These are phyloP conservation scores for Fennellomyces sp. DNA, from an alignment of 371 early-diverging fungal species.

Conservation along the genomic window DNA sequence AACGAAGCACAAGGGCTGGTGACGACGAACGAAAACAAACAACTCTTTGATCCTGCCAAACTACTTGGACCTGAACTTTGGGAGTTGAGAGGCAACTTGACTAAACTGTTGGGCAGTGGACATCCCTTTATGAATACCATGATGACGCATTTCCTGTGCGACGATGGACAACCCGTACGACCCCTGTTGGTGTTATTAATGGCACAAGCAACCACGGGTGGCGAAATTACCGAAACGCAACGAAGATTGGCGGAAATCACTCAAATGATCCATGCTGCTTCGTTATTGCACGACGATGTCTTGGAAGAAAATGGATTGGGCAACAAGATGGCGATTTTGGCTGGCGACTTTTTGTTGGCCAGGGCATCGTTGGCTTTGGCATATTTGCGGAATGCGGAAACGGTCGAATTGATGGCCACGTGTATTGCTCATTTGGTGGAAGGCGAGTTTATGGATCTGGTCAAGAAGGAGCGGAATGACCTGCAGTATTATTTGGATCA, in stretches of 20 bases:
- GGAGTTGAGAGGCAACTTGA: conserved; percentile 84
- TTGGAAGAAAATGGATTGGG: conserved; percentile 84
- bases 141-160: conserved; percentile 84
- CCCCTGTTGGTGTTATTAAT: conserved; percentile 90
- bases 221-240: conserved; percentile 81
- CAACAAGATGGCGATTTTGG: conserved; percentile 95
- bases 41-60: conserved; percentile 58
- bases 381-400: conserved; percentile 82
- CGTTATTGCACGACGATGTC: conserved; percentile 95
- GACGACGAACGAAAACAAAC: conserved; percentile 18
- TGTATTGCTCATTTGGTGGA: conserved; percentile 93
- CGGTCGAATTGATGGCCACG: conserved; percentile 92
- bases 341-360: conserved; percentile 93
- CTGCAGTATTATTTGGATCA: conserved; percentile 87
- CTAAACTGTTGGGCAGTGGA: conserved; percentile 74
- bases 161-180: conserved; percentile 89
- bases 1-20: conserved; percentile 54
- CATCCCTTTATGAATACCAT: conserved; percentile 89
- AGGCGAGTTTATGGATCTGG: conserved; percentile 94
- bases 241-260: conserved; percentile 92
- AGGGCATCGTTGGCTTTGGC: conserved; percentile 92
- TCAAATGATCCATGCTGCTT: conserved; percentile 96
- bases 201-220: conserved; percentile 78
- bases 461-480: conserved; percentile 56
- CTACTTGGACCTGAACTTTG: conserved; percentile 78